phyloP scores from a whole-genome alignment of 768 basidiomycete species.

The Leucosporidium scottii region DNA sequence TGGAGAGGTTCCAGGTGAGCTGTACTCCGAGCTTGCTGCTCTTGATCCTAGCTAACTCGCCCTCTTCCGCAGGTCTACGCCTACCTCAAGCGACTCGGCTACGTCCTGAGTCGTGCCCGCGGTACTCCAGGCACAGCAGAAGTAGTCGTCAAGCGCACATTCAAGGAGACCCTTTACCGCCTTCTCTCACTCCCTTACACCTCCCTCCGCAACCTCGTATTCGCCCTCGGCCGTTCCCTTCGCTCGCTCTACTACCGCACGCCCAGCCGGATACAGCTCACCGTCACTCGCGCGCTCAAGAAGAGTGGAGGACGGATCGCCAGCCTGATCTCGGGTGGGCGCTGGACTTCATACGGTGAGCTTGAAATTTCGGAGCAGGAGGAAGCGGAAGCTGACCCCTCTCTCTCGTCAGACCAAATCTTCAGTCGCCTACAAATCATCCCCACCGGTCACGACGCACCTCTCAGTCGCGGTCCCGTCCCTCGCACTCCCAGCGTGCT shows the following conservation, averaged over 20 bases:
- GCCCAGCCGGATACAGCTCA: background rate
- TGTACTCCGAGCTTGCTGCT: background rate
- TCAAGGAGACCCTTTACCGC: conserved; percentile 35
- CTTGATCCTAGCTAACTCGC: background rate
- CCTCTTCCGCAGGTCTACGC: conserved; percentile 64
- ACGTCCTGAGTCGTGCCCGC: conserved; percentile 67
- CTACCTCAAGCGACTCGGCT: conserved; percentile 85
- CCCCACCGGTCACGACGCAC: conserved; percentile 55
- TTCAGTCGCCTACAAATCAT: conserved; percentile 67
- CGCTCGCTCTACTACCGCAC: background rate
- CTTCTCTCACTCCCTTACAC: conserved; percentile 41
- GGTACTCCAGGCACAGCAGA: background rate
- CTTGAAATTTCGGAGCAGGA: background rate
- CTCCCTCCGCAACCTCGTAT: conserved; percentile 40
- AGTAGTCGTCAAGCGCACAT: background rate
- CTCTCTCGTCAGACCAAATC: conserved; percentile 51
- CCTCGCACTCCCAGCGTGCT: conserved; percentile 34
- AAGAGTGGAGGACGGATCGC: conserved; percentile 3
- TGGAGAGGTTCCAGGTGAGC: conserved; percentile 81
- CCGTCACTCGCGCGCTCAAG: conserved; percentile 8
- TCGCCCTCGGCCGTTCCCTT: conserved; percentile 50
- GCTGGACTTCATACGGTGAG: conserved; percentile 31
- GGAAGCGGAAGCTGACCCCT: background rate
- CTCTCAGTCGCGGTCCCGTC: conserved; percentile 41
- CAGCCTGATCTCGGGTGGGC: conserved; percentile 21